Base-by-base conservation (phyloP, 2,329 filamentous ascomycete species). In the Sphaerulina vaccinii region DNA sequence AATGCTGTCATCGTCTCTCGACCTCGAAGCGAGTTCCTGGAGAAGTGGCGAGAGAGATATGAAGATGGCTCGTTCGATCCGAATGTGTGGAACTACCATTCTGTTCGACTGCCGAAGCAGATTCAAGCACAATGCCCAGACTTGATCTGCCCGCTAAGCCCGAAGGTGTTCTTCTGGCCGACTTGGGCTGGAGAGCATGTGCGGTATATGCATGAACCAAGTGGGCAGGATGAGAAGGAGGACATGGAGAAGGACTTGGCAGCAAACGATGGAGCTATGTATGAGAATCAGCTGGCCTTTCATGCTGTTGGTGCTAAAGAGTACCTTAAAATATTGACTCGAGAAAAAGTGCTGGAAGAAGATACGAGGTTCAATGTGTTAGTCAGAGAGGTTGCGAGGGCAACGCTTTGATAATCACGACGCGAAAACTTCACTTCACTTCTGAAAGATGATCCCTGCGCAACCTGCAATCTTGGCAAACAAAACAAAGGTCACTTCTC, bases 1-100 rank as follows among this genome's bases (percentile, higher is more conserved):
- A 56, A 58, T 19, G 55, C 52, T 13, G 52, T 58, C 10, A 56
- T 53, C 22, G 38, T 58, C n/a, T 46, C 55, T 13, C 46, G 55
- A 3, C 42, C 52, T 1, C 32, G 35, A 3, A 58, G 55, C 22
- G 15, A 24, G 7, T 58, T 58, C 46, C 49, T 58, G n/a, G 10
- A 36, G 22, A 55, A 32, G 35, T 58, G 55, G 55, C 52, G 49
- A 22, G 32, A 44, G 11, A 36, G 18, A 8, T 57, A 57, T 23
- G 3, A 45, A 13, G 36, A 11, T 29, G n/a, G n/a, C 36, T 48
- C 43, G 11, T 55, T 57, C 43, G 24, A 49, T 9, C 43, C 39
- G 10, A 29, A 48, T n/a, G 35, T 23, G 22, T 57, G 55, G 55
- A 55, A 54, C 18, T 37, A 52, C 10, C 55, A 57, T 36, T 57